phyloP scores from a whole-genome alignment of 805 yeast species.

The Lipomyces chichibuensis region DNA sequence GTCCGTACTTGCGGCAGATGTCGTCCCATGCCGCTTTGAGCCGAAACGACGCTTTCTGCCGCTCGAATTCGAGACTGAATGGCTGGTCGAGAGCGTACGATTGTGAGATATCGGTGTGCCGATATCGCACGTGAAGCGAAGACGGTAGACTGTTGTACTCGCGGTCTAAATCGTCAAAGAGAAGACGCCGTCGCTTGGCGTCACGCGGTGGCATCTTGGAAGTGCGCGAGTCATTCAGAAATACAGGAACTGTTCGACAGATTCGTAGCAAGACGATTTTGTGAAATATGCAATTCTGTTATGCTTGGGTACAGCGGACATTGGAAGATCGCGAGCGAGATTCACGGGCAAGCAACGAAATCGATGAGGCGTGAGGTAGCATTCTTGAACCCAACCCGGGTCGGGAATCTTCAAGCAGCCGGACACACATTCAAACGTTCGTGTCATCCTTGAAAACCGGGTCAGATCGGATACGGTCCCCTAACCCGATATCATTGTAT shows the following conservation, averaged over 20 bases:
- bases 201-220: not conserved
- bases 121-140: not conserved
- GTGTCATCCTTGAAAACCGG: too few relatives aligned
- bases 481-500: too few relatives aligned
- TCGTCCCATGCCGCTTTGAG: conserved; percentile 43
- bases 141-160: not conserved
- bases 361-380: too few relatives aligned
- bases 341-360: too few relatives aligned
- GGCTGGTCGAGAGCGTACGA: not conserved
- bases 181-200: not conserved
- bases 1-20: conserved; percentile 43
- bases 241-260: not conserved
- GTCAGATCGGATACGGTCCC: too few relatives aligned
- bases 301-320: too few relatives aligned
- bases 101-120: not conserved
- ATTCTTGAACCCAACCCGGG: too few relatives aligned
- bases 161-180: not conserved
- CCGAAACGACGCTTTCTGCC: conserved; percentile 24
- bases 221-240: not conserved
- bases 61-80: conserved; percentile 22
- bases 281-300: too few relatives aligned
- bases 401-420: too few relatives aligned
- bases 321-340: too few relatives aligned
- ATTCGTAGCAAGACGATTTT: too few relatives aligned
- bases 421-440: too few relatives aligned